These are phyloP conservation scores for Tagetes patula DNA, from an alignment of 129 eudicot species.

Conservation along the genomic window DNA sequence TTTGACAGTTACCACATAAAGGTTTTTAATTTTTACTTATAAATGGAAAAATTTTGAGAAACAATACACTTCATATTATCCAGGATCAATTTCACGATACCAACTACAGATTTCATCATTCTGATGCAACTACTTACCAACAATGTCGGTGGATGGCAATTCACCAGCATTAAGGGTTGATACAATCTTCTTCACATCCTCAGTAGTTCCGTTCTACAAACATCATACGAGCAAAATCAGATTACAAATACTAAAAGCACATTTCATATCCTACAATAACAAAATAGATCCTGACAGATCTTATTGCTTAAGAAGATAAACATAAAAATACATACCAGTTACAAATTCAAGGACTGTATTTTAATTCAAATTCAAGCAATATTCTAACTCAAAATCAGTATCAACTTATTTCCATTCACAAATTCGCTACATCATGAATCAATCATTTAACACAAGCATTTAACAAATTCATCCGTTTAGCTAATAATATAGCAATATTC, in stretches of 20 bases:
- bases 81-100: background rate
- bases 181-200: conserved; percentile 90
- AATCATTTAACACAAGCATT: background rate
- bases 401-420: background rate
- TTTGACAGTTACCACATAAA: background rate
- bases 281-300: background rate
- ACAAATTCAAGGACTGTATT: background rate
- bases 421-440: conserved; percentile 3
- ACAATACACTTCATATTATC: background rate
- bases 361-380: background rate
- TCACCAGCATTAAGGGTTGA: conserved; percentile 70
- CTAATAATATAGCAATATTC: background rate
- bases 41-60: background rate
- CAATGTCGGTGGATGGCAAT: conserved; percentile 76
- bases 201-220: conserved; percentile 78
- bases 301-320: background rate
- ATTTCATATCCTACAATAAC: conserved; percentile 13
- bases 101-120: background rate
- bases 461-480: conserved; percentile 6
- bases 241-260: conserved; percentile 5
- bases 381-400: background rate
- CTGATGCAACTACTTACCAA: conserved; percentile 57
- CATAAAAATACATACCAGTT: background rate
- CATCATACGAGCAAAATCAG: conserved; percentile 21
- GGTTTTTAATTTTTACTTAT: background rate